phyloP scores from a whole-genome alignment of 805 yeast species.

The Ogataea trehaloabstinens region DNA sequence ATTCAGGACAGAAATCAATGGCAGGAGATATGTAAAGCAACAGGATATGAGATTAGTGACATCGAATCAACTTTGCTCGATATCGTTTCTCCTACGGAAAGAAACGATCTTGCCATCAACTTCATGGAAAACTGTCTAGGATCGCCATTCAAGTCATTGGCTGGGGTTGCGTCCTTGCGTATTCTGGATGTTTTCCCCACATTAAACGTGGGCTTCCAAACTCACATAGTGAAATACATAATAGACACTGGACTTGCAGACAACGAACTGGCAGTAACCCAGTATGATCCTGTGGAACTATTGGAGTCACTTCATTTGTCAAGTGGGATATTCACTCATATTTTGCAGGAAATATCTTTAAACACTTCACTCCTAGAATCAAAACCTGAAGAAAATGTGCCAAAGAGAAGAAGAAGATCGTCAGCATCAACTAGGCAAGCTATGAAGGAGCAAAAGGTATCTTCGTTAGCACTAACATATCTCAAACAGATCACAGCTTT shows the following conservation, averaged over 20 bases:
- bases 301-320: conserved; percentile 54
- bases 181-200: conserved; percentile 53
- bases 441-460: conserved; percentile 69
- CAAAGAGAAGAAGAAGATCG: conserved; percentile 82
- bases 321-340: conserved; percentile 53
- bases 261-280: conserved; percentile 34
- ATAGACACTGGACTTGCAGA: conserved; percentile 44
- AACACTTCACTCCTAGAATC: conserved; percentile 33
- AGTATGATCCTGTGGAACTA: conserved; percentile 53
- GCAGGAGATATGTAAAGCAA: conserved; percentile 41
- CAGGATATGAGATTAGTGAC: conserved; percentile 47
- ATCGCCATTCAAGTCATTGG: conserved; percentile 41
- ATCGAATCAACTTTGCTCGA: conserved; percentile 60
- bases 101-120: conserved; percentile 51
- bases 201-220: conserved; percentile 57
- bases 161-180: conserved; percentile 49
- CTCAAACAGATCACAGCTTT: conserved; percentile 73
- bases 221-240: conserved; percentile 56
- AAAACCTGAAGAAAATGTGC: conserved; percentile 35
- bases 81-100: conserved; percentile 63
- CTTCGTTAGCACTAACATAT: conserved; percentile 73
- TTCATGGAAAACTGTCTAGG: conserved; percentile 58
- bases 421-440: conserved; percentile 74
- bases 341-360: conserved; percentile 48
- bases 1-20: conserved; percentile 44